These are phyloP conservation scores for Ogataea salicorniae DNA, from an alignment of 805 yeast species.

Conservation along the genomic window DNA sequence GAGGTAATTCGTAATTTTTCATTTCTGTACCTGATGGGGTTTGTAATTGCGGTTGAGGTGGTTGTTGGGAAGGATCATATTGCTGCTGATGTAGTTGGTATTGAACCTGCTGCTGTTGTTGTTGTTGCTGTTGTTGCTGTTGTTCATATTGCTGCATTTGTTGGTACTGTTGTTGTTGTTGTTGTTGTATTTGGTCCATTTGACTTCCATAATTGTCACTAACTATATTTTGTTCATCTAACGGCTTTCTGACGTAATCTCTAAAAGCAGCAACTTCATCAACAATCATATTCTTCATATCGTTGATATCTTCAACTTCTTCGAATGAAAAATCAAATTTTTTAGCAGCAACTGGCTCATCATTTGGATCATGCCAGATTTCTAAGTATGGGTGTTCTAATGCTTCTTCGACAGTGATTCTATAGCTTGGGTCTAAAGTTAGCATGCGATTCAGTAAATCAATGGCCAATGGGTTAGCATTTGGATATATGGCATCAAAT, in stretches of 20 bases:
- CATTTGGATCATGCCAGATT: constrained; percentile 90
- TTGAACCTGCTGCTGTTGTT: constrained; percentile 10
- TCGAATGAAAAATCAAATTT: constrained; percentile 89
- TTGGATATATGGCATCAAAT: constrained; percentile 66
- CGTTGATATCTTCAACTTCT: constrained; percentile 69
- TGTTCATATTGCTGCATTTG: constrained; percentile 14
- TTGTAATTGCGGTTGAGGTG: constrained; percentile 30
- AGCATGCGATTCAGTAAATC: constrained; percentile 76
- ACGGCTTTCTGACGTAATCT: constrained; percentile 73
- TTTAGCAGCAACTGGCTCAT: constrained; percentile 77
- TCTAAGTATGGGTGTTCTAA: constrained; percentile 81
- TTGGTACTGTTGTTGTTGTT: constrained; percentile 11
- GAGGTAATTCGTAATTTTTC: constrained; percentile 50
- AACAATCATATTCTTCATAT: constrained; percentile 70
- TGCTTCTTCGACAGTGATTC: constrained; percentile 88
- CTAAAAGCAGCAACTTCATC: constrained; percentile 78
- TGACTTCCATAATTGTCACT: constrained; percentile 22
- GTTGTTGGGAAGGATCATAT: constrained; percentile 17
- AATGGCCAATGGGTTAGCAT: constrained; percentile 81
- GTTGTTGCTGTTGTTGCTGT: constrained; percentile 15
- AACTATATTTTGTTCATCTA: constrained; percentile 42
- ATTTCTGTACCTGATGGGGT: constrained; percentile 40
- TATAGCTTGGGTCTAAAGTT: constrained; percentile 76
- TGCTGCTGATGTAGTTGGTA: constrained; percentile 20
- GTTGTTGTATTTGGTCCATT: constrained; percentile 23